Percentiles rank a stretch among this genome's conserved stretches.
Evolutionary conservation across 208 protist species (phyloP).

Genomic region (Acanthamoeba culbertsoni): DNA sequence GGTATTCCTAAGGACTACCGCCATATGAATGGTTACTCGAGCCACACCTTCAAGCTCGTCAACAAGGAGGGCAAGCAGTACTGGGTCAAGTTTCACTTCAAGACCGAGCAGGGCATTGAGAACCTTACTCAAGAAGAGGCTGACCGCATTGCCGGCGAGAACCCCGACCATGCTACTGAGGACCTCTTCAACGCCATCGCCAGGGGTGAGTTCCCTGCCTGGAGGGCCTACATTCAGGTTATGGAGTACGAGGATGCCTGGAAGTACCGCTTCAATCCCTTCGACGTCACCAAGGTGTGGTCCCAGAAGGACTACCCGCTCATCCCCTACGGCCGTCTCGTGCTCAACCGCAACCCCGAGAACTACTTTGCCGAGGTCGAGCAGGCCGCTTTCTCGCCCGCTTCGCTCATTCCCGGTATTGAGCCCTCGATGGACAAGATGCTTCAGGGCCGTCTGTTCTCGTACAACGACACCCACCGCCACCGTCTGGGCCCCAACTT

Average conservation of each 20-base stretch:
- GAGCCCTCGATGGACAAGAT: conserved; percentile 82
- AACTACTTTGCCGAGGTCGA: conserved; percentile 90
- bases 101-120: conserved; percentile 79
- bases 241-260: conserved; percentile 80
- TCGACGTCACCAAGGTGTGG: conserved; percentile 88
- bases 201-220: conserved; percentile 76
- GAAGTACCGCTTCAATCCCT: conserved; percentile 78
- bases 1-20: conserved; percentile 80
- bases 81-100: conserved; percentile 86
- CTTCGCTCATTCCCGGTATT: conserved; percentile 85
- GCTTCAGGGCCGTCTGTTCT: conserved; percentile 86
- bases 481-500: conserved; percentile 86
- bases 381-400: conserved; percentile 83
- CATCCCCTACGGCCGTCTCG: conserved; percentile 81
- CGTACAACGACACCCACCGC: conserved; percentile 85
- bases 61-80: conserved; percentile 78
- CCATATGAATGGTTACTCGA: conserved; percentile 73
- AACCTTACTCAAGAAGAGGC: conserved; percentile 83
- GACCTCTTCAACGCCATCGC: conserved; percentile 86
- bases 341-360: conserved; percentile 86
- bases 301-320: conserved; percentile 83
- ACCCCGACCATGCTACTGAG: conserved; percentile 79
- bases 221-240: conserved; percentile 83
- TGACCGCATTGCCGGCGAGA: conserved; percentile 58
- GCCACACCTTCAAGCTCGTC: conserved; percentile 83